Evolutionary conservation across 2,329 filamentous ascomycete species (phyloP).

Genomic region (Beauveria sp.): DNA sequence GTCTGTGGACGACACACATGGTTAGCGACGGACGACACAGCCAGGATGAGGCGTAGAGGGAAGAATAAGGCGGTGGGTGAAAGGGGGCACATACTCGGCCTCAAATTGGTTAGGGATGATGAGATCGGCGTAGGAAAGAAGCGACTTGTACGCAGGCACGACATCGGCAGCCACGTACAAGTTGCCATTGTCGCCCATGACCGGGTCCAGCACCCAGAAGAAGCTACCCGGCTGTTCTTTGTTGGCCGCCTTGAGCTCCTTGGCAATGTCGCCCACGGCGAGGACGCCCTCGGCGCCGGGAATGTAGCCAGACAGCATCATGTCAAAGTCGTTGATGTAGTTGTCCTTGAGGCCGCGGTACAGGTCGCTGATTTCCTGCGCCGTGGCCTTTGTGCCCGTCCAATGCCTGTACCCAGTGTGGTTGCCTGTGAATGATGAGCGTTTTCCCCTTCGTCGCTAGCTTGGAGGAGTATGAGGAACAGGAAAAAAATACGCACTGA

Average conservation of each 20-base stretch:
- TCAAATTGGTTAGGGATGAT: constrained; percentile 97
- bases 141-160: constrained; percentile 78
- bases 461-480: not conserved
- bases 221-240: constrained; percentile 62
- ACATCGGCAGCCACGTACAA: constrained; percentile 90
- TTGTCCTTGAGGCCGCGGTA: constrained; percentile 80
- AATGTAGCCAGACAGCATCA: constrained; percentile 91
- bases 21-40: not conserved
- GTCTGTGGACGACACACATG: constrained; percentile 37
- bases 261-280: constrained; percentile 75
- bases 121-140: constrained; percentile 76
- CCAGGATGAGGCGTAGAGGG: not conserved
- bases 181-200: constrained; percentile 93
- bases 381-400: constrained; percentile 74
- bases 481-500: constrained; percentile 55
- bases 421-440: constrained; percentile 60
- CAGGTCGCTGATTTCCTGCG: constrained; percentile 74
- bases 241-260: constrained; percentile 65
- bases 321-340: constrained; percentile 81
- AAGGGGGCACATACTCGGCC: constrained; percentile 58
- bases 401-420: constrained; percentile 89
- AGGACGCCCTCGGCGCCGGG: constrained; percentile 79
- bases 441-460: not conserved
- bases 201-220: constrained; percentile 96
- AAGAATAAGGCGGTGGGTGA: not conserved